Evolutionary conservation across 164 flowering plant genomes (phyloP).

Genomic region (Piper betle): DNA sequence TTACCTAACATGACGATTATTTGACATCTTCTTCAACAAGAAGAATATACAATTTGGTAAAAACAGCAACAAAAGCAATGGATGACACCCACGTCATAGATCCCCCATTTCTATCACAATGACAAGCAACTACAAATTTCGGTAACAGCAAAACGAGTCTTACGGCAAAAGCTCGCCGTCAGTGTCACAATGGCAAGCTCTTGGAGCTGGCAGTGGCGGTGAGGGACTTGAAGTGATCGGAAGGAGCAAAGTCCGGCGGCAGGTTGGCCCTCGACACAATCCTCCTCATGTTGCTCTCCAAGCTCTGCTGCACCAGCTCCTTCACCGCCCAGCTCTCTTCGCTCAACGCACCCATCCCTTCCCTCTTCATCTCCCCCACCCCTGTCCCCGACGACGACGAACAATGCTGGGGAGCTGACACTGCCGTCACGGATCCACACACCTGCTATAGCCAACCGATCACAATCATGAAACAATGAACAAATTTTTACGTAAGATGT

Average conservation of each 20-base stretch:
- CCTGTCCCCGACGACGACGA: slow-evolving; percentile 12
- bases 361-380: slow-evolving; percentile 24
- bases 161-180: no score
- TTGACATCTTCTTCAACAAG: no score
- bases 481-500: no score
- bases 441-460: no score
- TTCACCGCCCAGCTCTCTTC: slow-evolving; percentile 84
- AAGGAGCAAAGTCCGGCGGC: slow-evolving; percentile 81
- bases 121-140: no score
- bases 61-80: no score
- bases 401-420: slow-evolving; percentile 73
- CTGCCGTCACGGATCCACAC: slow-evolving; percentile 24
- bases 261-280: slow-evolving; percentile 84
- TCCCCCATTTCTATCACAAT: no score
- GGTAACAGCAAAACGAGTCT: no score
- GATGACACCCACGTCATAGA: no score
- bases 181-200: slow-evolving; percentile 82
- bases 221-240: slow-evolving; percentile 72
- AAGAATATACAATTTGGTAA: no score
- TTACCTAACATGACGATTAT: no score
- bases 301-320: slow-evolving; percentile 83
- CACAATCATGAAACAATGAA: no score
- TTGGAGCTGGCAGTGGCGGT: slow-evolving; percentile 74
- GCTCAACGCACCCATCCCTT: slow-evolving; percentile 57
- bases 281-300: slow-evolving; percentile 85